Conservation (phyloP, 2,329 filamentous ascomycete genomes). For the Colletotrichum eleusines region DNA sequence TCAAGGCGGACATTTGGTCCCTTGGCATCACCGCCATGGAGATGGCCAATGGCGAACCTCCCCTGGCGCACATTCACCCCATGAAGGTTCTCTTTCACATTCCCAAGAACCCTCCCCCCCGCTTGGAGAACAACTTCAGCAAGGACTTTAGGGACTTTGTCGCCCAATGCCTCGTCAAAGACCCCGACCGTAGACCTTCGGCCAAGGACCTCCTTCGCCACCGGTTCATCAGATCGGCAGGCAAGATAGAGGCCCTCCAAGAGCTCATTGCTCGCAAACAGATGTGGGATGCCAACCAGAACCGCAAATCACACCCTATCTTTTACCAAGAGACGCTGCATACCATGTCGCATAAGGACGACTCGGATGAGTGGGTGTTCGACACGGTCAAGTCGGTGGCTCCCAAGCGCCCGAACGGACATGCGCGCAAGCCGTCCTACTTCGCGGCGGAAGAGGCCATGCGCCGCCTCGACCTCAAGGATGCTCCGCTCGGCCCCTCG, state of each 20-base stretch:
- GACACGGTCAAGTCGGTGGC: conserved; percentile 87
- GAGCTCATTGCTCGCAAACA: conserved; percentile 88
- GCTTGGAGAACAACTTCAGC: conserved; percentile 87
- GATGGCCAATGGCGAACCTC: conserved; percentile 89
- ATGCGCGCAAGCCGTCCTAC: conserved; percentile 68
- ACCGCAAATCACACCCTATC: conserved; percentile 76
- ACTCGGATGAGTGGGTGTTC: conserved; percentile 93
- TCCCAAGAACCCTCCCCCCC: conserved; percentile 86
- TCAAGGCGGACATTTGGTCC: conserved; percentile 95
- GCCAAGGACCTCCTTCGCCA: conserved; percentile 91
- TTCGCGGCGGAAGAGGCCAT: conserved; percentile 71
- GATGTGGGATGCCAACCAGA: conserved; percentile 81
- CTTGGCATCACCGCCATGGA: conserved; percentile 93
- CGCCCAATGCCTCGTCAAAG: conserved; percentile 89
- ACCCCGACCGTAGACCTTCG: conserved; percentile 84
- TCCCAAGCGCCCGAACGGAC: conserved; percentile 66
- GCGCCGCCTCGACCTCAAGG: conserved; percentile 71
- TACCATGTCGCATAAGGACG: conserved; percentile 73
- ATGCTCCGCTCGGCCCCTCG: conserved; percentile 68
- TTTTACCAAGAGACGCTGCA: conserved; percentile 95
- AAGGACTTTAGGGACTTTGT: conserved; percentile 96
- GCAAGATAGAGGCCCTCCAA: conserved; percentile 88
- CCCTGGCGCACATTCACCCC: conserved; percentile 85
- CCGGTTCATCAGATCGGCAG: conserved; percentile 87
- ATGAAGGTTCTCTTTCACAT: conserved; percentile 96